A percentile compares a stretch with the other conserved stretches of the same genome.
Evolutionary conservation across 2,329 filamentous ascomycete genomes (phyloP).

Genomic region (Atkinsonella hypoxylon): DNA sequence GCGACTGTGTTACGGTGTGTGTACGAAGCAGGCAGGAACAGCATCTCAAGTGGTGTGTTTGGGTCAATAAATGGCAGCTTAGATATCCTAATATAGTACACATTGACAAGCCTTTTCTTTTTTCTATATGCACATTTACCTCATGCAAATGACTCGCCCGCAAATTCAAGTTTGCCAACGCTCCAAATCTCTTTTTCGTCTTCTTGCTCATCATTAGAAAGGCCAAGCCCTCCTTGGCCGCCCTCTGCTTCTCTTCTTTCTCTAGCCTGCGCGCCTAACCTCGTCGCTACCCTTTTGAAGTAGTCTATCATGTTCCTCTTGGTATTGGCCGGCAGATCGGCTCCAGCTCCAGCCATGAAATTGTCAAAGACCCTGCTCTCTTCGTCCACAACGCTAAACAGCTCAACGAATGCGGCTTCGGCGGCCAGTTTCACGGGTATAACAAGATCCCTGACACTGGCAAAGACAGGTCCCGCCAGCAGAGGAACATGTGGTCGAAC

Average conservation of each 20-base stretch:
- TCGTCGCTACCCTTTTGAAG: constrained; percentile 83
- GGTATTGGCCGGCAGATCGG: constrained; percentile 54
- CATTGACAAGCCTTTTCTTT: not conserved
- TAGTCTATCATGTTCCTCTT: constrained; percentile 94
- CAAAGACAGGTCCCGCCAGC: constrained; percentile 76
- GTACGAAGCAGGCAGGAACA: too few species aligned
- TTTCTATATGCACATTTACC: not conserved
- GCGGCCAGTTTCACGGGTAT: constrained; percentile 94
- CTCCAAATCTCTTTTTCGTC: constrained; percentile 96
- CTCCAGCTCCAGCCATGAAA: constrained; percentile 61
- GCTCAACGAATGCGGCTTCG: constrained; percentile 82
- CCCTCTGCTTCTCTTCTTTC: constrained; percentile 89
- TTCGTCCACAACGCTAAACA: constrained; percentile 83
- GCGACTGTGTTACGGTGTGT: too few species aligned
- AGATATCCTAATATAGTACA: not conserved
- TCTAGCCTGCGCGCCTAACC: constrained; percentile 73
- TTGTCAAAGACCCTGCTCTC: constrained; percentile 82
- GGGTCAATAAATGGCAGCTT: not conserved
- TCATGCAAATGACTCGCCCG: constrained; percentile 44
- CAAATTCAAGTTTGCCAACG: constrained; percentile 76
- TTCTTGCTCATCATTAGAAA: constrained; percentile 84
- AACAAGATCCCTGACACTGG: constrained; percentile 76
- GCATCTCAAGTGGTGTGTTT: too few species aligned
- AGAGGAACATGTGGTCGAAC: constrained; percentile 69
- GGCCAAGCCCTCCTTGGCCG: constrained; percentile 69